Base-by-base conservation (phyloP, 208 protist genomes). In the Wallacemonas sp. region DNA sequence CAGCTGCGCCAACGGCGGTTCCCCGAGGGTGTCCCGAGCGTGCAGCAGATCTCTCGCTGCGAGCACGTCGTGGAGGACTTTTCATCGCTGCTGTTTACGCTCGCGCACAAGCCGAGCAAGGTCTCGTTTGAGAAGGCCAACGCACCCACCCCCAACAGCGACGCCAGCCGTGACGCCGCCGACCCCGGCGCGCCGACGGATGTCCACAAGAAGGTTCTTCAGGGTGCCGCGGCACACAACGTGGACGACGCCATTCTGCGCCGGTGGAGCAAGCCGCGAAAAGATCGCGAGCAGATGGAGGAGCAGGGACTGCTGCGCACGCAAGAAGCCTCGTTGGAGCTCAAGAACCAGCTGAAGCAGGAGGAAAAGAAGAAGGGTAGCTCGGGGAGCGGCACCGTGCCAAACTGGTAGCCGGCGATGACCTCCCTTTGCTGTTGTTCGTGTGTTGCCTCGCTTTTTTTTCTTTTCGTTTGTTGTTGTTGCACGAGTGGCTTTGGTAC, bases 61-160 rank as follows among this genome's bases (percentile, higher is more conserved):
- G 80, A 89, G 55, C 70, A 89, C 48, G 82, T 82, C 5, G 77
- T 79, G 10, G 69, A 80, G 46, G 67, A 75, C 11, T 87, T 92
- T 36, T 77, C 82, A 7, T 64, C 69, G 1, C 48, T 86, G 28
- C 69, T 92, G 0, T 92, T 89, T 55, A 70, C 81, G 7, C 55
- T 89, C 18, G 78, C 86, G n/a, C 86, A 92, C 67, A 92, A 92
- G 57, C 86, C 86, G 2, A 92, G 86, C 61, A 92, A 92, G 41
- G 74, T 92, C 2, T 68, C 69, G 4, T 92, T 92, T 71, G 70
- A 77, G 20, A 74, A 70, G 31, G 36, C 63, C 36, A 55, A 78
- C 29, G 62, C 61, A 12, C 62, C 71, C 59, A 64, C 67, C 8
- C 72, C 31, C 3, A 71, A 22, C 4, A 59, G 52, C 12, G 44